phyloP scores from a whole-genome alignment of 1,284 basidiomycete species.

The Leccinum holopus region DNA sequence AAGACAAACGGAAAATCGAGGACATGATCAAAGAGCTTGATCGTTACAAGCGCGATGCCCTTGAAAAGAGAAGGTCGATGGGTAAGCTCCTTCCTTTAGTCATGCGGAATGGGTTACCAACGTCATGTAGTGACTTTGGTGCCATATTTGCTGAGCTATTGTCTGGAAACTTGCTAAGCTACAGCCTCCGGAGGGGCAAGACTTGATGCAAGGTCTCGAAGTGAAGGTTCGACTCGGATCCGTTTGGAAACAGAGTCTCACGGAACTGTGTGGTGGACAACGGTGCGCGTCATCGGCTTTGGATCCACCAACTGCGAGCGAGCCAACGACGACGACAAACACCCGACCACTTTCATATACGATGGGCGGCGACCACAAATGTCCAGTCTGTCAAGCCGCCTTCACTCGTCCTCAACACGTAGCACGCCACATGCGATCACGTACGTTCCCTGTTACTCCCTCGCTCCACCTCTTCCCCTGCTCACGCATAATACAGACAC shows the following conservation, averaged over 20 bases:
- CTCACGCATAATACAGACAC: conserved; percentile 52
- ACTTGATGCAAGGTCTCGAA: conserved; percentile 93
- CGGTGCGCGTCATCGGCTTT: conserved; percentile 56
- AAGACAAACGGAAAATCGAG: conserved; percentile 97
- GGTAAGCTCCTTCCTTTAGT: conserved; percentile 48
- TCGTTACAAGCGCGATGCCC: conserved; percentile 89
- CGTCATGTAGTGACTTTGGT: conserved; percentile 79
- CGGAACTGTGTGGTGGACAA: conserved; percentile 97
- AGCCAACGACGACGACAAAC: conserved; percentile 5
- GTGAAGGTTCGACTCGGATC: conserved; percentile 94
- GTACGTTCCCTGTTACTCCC: conserved; percentile 46
- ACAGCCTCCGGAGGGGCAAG: conserved; percentile 90
- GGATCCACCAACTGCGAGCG: conserved; percentile 26
- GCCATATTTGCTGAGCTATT: conserved; percentile 90
- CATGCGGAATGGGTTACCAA: conserved; percentile 1
- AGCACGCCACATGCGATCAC: conserved; percentile 85
- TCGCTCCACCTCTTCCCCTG: conserved; percentile 13
- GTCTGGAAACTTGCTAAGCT: conserved; percentile 93
- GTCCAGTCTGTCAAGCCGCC: conserved; percentile 81
- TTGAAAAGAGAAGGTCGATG: conserved; percentile 92
- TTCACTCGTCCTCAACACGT: conserved; percentile 91
- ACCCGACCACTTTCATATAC: conserved; percentile 14
- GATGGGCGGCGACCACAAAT: conserved; percentile 72
- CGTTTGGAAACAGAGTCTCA: conserved; percentile 98
- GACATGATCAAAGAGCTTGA: conserved; percentile 93